Evolutionary conservation across 768 basidiomycete genomes (phyloP).

Genomic region (Galerina marginata): DNA sequence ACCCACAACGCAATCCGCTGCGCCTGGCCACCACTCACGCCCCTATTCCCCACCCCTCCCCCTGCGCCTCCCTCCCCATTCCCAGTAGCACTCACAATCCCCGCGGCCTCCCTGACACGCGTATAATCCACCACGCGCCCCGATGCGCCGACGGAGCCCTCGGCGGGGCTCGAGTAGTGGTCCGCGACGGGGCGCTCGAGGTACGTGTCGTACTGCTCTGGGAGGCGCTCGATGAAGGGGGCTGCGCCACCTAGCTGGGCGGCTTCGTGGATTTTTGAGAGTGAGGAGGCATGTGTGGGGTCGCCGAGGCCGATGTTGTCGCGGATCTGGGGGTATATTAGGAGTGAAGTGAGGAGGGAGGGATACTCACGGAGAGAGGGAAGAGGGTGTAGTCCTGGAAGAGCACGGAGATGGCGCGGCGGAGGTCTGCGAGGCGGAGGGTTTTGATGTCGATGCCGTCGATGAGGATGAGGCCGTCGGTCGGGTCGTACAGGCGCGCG

Average conservation of each 20-base stretch:
- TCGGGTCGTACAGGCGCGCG: constrained; percentile 70
- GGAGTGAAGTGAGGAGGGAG: background rate
- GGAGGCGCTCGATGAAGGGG: constrained; percentile 64
- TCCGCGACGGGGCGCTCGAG: constrained; percentile 76
- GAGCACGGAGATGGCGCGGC: constrained; percentile 72
- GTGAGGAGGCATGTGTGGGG: constrained; percentile 56
- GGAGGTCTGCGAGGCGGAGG: constrained; percentile 65
- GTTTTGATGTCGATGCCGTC: constrained; percentile 66
- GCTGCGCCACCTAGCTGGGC: constrained; percentile 75
- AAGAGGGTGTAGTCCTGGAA: constrained; percentile 87
- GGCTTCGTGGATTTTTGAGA: constrained; percentile 65
- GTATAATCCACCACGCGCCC: constrained; percentile 53
- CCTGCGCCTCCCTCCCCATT: background rate
- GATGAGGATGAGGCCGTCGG: constrained; percentile 70
- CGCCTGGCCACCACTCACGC: constrained; percentile 75
- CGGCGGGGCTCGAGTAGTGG: constrained; percentile 66
- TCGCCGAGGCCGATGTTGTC: constrained; percentile 83
- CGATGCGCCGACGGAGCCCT: constrained; percentile 66
- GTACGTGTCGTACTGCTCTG: constrained; percentile 73
- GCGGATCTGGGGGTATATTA: constrained; percentile 53
- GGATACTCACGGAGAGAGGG: constrained; percentile 72
- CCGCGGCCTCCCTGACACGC: constrained; percentile 38
- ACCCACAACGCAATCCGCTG: constrained; percentile 76
- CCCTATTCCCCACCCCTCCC: constrained; percentile 29
- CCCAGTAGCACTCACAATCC: constrained; percentile 33